Evolutionary conservation across 140 eudicot genomes (phyloP), one percentile per base, ranked within the genome.

Genomic region (Senecio squalidus): DNA sequence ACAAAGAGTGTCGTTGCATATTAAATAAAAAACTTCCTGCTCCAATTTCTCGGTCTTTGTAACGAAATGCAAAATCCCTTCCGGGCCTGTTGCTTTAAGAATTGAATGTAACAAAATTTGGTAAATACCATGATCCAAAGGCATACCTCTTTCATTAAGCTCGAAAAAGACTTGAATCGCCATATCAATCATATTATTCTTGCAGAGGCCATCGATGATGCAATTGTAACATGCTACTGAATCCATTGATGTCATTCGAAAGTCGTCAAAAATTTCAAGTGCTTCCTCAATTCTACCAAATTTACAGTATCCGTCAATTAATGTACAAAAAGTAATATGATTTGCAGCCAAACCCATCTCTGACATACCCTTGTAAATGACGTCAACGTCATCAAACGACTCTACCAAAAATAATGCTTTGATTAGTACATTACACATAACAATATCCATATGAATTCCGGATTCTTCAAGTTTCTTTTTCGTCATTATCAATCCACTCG

Each of bases 231-330:
- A 75, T 8, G 67, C 69, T 53, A 64, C 80, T 20, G 94, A 80
- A 68, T 75, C 55, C 58, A 45, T 60, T 27, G 84, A 73, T 58
- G 82, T 70, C 57, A 18, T 61, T 34, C 84, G 58, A 39, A 78
- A 84, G 33, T 84, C 86, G 49, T 83, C 86, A 47, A 88, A 83
- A 53, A 88, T 62, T 73, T 73, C 86, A 40, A 83, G 86, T n/a
- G 96, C 96, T 51, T 83, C 87, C 22, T 68, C 82, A 47, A 88
- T 65, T 64, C 86, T 67, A 24, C 89, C 84, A 9, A 55, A 64
- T 76, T 81, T 84, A 68, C 80, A 84, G 66, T 73, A 88, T 39
- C 89, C 94, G 16, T 84, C 77, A 63, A 88, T 78, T 77, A 84
- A 44, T 34, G 86, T 75, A 60, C 65, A 73, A 51, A 69, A 88